Evolutionary conservation across 1,284 basidiomycete genomes (phyloP), one percentile per base, ranked within the genome.

Genomic region (Leccinum huronense): DNA sequence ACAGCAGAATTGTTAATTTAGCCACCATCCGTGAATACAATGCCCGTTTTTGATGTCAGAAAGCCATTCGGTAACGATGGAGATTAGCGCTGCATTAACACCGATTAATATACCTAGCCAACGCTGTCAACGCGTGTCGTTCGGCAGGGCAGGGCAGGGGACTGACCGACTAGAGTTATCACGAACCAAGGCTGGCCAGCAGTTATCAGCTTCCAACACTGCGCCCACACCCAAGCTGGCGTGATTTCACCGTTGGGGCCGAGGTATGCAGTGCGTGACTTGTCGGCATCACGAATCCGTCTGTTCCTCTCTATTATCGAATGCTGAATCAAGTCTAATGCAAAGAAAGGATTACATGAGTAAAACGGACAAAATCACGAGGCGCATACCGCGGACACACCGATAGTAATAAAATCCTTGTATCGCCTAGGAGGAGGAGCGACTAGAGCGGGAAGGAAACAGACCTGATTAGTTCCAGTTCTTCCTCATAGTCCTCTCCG

Each of bases 41-140:
- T 97, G 97, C 0, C 97, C 97, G 81, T 95, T 91, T 80, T 98
- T 98, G 67, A 98, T 86, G 76, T 99, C 96, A 1, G 95, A 96
- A 9, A 98, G 85, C 97, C 97, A 99, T 77, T 93, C 94, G n/a
- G 95, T 97, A 64, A 95, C 83, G 70, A 99, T 97, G 48, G 95
- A 95, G 68, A 98, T 97, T 65, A 99, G 77, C 1, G 95, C 97
- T 42, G 96, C 95, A 70, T 95, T 97, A 58, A 97, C 72, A 27
- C 97, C 97, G 68, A 99, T 99, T 66, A 87, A 86, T 56, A 94
- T 83, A 9, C 97, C 96, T 97, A 72, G 23, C 61, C 57, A 30
- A 61, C 53, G 58, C n/a, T 30, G 40, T 66, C 33, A 63, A 56
- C 51, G 23, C 56, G 55, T 19, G 34, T 27, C 57, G 30, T 55